Percentiles rank a stretch among this genome's conserved stretches.
phyloP scores from a whole-genome alignment of 1,284 basidiomycete genomes.

The Puccinia triticina region DNA sequence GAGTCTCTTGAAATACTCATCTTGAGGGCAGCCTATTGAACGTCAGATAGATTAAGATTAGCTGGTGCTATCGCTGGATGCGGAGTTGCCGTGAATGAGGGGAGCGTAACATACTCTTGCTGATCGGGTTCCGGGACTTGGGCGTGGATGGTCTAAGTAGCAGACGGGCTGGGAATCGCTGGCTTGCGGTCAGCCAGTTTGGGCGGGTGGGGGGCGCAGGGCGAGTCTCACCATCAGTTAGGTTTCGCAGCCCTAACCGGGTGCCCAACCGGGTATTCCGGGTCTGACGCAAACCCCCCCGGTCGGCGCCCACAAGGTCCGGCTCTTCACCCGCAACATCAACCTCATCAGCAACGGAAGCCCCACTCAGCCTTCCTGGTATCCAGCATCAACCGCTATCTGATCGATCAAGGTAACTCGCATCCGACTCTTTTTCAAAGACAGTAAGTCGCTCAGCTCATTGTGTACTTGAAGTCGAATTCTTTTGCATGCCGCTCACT shows the following conservation, averaged over 20 bases:
- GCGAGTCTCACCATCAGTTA: conserved; percentile 46
- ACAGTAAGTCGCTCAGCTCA: not conserved
- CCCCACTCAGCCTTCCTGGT: conserved; percentile 47
- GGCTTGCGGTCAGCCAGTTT: too few relatives aligned
- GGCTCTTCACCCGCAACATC: not conserved
- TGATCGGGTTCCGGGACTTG: not conserved
- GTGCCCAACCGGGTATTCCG: not conserved
- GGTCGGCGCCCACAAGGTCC: not conserved
- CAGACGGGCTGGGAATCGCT: not conserved
- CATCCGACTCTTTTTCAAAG: not conserved
- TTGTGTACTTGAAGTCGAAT: not conserved
- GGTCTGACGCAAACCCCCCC: not conserved
- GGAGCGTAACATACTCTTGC: not conserved
- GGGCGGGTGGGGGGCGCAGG: not conserved
- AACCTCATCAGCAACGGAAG: conserved; percentile 30
- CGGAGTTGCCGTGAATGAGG: not conserved
- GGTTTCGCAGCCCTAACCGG: conserved; percentile 44
- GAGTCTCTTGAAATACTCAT: conserved; percentile 79
- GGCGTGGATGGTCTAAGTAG: not conserved
- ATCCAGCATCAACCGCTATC: not conserved
- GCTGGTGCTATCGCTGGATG: not conserved
- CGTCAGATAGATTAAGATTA: not conserved
- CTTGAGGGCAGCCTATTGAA: conserved; percentile 29
- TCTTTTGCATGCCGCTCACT: not conserved
- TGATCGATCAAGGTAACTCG: not conserved